Evolutionary conservation across 2,329 filamentous ascomycete genomes (phyloP).

Genomic region (Penicillium oxalicum): DNA sequence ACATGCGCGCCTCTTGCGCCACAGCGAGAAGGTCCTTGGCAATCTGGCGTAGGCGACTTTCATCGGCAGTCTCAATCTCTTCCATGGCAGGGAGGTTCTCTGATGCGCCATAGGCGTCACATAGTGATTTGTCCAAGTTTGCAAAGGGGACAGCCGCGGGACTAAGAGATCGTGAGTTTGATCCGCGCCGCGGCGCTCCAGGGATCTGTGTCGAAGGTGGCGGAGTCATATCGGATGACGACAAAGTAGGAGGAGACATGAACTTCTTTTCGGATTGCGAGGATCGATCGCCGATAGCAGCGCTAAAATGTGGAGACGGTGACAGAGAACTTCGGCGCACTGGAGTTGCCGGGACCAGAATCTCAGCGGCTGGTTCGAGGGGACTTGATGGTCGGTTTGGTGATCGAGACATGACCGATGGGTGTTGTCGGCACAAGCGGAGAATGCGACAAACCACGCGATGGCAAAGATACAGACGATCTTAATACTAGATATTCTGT

Average conservation of each 20-base stretch:
- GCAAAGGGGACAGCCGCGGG: constrained; percentile 44
- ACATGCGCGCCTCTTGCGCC: constrained; percentile 67
- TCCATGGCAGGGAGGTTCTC: constrained; percentile 44
- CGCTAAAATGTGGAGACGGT: constrained; percentile 32
- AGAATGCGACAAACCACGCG: constrained; percentile 1
- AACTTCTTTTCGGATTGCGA: constrained; percentile 31
- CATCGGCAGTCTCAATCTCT: constrained; percentile 48
- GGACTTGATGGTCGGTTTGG: constrained; percentile 28
- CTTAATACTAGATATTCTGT: constrained; percentile 19
- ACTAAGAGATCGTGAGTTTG: constrained; percentile 27
- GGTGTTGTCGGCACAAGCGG: not conserved
- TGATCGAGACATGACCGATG: constrained; percentile 29
- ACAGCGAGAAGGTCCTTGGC: constrained; percentile 49
- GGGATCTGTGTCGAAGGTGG: constrained; percentile 57
- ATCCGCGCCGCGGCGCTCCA: constrained; percentile 36
- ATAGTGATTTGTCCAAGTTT: constrained; percentile 39
- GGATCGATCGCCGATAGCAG: constrained; percentile 26
- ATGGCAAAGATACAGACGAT: constrained; percentile 14
- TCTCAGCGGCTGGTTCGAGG: constrained; percentile 36
- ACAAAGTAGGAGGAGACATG: constrained; percentile 41
- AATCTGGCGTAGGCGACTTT: constrained; percentile 50
- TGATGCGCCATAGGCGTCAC: constrained; percentile 38
- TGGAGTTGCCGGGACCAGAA: constrained; percentile 33
- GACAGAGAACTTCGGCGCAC: constrained; percentile 28
- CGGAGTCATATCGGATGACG: constrained; percentile 53